A percentile compares a stretch with the other conserved stretches of the same genome.
Conservation (phyloP, 345 rosid species). For the Syzygium aromaticum region DNA sequence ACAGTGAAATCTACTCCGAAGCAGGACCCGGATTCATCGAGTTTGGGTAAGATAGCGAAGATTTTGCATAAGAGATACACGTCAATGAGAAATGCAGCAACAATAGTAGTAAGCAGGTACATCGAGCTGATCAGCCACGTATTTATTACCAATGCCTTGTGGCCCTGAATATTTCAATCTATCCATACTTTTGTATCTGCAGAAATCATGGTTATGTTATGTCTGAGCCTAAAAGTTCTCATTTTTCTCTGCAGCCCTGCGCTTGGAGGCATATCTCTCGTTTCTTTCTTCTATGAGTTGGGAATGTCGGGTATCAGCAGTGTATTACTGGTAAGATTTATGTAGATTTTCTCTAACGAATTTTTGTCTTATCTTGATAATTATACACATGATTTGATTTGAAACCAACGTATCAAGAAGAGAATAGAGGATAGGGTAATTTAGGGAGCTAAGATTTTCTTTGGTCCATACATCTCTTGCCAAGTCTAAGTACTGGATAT, state of each 20-base stretch:
- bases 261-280: constrained; percentile 31
- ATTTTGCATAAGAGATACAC: constrained; percentile 18
- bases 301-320: constrained; percentile 50
- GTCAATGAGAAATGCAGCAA: constrained; percentile 40
- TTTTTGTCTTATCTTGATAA: background rate
- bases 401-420: background rate
- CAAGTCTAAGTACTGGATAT: background rate
- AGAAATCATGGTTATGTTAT: background rate
- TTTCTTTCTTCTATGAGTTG: constrained; percentile 45
- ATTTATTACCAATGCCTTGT: background rate
- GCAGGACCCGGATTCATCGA: constrained; percentile 20
- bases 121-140: background rate
- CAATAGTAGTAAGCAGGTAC: constrained; percentile 24
- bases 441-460: background rate
- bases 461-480: background rate
- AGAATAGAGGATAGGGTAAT: background rate
- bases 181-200: background rate
- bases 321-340: constrained; percentile 25
- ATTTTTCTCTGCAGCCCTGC: constrained; percentile 27
- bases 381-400: background rate
- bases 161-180: background rate
- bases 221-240: background rate
- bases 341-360: background rate
- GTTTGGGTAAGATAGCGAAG: constrained; percentile 13
- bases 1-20: constrained; percentile 15